Percentiles rank a stretch among this genome's conserved stretches.
Evolutionary conservation across 495 filamentous ascomycete species (phyloP).

Genomic region (Podospora australis): DNA sequence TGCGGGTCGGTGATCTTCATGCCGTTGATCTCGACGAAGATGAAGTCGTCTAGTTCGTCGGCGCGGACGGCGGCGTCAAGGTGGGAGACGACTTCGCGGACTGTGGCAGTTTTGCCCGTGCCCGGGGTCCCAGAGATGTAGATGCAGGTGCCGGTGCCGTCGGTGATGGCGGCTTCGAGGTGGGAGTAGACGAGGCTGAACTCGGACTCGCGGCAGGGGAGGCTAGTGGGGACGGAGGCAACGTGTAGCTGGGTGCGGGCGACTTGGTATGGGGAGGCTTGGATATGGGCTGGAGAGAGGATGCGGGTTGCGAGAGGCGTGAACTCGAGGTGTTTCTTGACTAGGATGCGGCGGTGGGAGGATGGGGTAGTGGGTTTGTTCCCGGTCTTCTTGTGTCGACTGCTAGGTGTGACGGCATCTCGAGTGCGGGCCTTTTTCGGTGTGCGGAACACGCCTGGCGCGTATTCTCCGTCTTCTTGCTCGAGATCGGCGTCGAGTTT

Average conservation of each 20-base stretch:
- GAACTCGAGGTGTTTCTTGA: slow-evolving; percentile 92
- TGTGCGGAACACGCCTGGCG: slow-evolving; percentile 22
- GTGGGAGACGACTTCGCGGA: slow-evolving; percentile 87
- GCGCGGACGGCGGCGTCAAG: slow-evolving; percentile 75
- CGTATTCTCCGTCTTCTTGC: slow-evolving; percentile 40
- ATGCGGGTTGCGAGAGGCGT: slow-evolving; percentile 85
- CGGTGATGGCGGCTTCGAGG: slow-evolving; percentile 88
- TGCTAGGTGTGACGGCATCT: slow-evolving; percentile 26
- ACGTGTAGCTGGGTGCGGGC: slow-evolving; percentile 88
- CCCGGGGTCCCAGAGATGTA: slow-evolving; percentile 99
- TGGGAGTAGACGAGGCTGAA: slow-evolving; percentile 89
- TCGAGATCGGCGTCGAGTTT: slow-evolving; percentile 32
- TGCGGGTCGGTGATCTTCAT: slow-evolving; percentile 99
- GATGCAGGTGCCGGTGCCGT: slow-evolving; percentile 89
- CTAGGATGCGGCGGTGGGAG: slow-evolving; percentile 59
- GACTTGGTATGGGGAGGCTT: slow-evolving; percentile 85
- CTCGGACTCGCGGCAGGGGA: slow-evolving; percentile 89
- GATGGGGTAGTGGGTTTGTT: slow-evolving; percentile 55
- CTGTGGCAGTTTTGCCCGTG: slow-evolving; percentile 98
- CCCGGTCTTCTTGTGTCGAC: slow-evolving; percentile 41
- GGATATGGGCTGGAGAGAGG: slow-evolving; percentile 67
- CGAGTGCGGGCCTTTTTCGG: slow-evolving; percentile 31
- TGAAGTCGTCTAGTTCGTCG: slow-evolving; percentile 97
- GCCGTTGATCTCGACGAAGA: slow-evolving; percentile 98
- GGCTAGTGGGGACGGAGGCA: slow-evolving; percentile 76